These are phyloP conservation scores for Herpotrichia juniperi DNA, from an alignment of 2,329 filamentous ascomycete genomes.

Conservation along the genomic window DNA sequence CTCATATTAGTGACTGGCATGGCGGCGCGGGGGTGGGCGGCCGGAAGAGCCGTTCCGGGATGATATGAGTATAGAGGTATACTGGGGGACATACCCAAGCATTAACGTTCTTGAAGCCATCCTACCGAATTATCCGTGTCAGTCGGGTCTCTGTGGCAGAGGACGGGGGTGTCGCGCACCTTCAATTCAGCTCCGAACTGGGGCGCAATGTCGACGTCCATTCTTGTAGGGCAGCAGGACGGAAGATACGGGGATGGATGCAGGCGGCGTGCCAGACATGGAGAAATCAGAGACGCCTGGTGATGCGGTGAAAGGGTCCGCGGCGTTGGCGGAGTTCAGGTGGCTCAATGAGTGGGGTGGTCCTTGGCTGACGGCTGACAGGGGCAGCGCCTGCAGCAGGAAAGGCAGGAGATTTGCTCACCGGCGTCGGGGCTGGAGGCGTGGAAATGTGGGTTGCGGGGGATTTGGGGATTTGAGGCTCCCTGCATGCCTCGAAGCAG, in stretches of 20 bases:
- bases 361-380: slow-evolving; percentile 24
- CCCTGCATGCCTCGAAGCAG: background rate
- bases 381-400: slow-evolving; percentile 32
- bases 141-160: slow-evolving; percentile 27
- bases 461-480: background rate
- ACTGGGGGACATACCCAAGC: slow-evolving; percentile 68
- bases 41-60: slow-evolving; percentile 11
- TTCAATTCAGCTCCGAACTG: slow-evolving; percentile 95
- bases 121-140: slow-evolving; percentile 59
- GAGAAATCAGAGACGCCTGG: slow-evolving; percentile 21
- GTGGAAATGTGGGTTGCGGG: background rate
- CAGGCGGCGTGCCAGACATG: slow-evolving; percentile 33
- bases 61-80: slow-evolving; percentile 1
- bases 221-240: slow-evolving; percentile 47
- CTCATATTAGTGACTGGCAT: slow-evolving; percentile 27
- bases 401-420: background rate
- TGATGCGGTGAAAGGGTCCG: slow-evolving; percentile 26
- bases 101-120: slow-evolving; percentile 95
- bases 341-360: slow-evolving; percentile 36
- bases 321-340: slow-evolving; percentile 28
- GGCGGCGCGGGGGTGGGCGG: slow-evolving; percentile 3
- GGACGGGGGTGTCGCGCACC: slow-evolving; percentile 57
- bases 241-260: slow-evolving; percentile 21
- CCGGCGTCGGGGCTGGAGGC: background rate
- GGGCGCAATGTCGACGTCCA: slow-evolving; percentile 83